Evolutionary conservation across 192 early-diverging fungal genomes (phyloP), one percentile per base, ranked within the genome.

Genomic region (Diversispora eburnea): DNA sequence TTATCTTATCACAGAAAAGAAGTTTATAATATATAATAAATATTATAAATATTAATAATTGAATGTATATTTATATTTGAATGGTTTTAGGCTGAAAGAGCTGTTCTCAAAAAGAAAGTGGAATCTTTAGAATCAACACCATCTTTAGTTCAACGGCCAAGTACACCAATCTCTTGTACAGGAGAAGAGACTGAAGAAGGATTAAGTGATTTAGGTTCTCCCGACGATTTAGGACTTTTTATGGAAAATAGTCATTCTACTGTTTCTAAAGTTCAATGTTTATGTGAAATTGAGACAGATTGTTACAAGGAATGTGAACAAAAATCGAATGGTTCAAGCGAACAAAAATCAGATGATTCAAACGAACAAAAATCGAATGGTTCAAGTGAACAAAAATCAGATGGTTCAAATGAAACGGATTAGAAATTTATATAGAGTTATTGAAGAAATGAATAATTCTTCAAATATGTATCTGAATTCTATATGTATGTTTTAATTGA

Each of bases 41-140:
- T 33, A 33, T 33, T 33, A 33, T 33, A 33, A 33, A 33, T 33
- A 33, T 33, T 33, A 33, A 33, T 33, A 33, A 33, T 67, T 45
- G 3, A 41, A 33, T 67, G 8, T 3, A 20, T 67, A 52, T 8
- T 25, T 52, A n/a, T 20, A 52, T 22, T 17, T 60, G 9, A 3
- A 46, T 71, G 25, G 10, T 19, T 71, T 12, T 71, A 71, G 69
- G 56, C 69, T 43, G 69, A 71, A 58, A 57, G 69, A 47, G 47
- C 69, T 3, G 45, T 71, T 71, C 69, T 71, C 39, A 58, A 71
- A 43, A 52, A 71, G 25, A 70, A 70, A 57, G 55, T 70, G 9
- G 54, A 70, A 46, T 55, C 68, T 9, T 58, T 55, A 19, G 52
- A 58, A 70, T 70, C 55, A n/a, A 49, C 52, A 57, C 25, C 47